Evolutionary conservation across 2,329 filamentous ascomycete genomes (phyloP), one percentile per base, ranked within the genome.

Genomic region (Thermothelomyces thermophilus): DNA sequence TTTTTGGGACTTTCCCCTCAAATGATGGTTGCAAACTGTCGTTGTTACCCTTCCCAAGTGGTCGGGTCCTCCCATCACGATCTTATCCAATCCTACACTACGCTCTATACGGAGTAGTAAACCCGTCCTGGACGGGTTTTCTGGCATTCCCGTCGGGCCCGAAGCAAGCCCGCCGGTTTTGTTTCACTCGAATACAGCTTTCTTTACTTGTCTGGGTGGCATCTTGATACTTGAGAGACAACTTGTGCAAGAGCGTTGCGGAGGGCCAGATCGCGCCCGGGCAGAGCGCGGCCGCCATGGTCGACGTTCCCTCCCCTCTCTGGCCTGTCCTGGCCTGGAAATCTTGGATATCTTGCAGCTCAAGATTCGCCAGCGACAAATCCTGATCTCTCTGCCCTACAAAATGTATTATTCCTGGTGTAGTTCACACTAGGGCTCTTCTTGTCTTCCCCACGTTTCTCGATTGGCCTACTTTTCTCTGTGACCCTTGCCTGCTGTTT

Each of bases 1-100:
- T 50, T 50, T 50, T 50, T 50, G n/a, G n/a, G n/a, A n/a, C n/a
- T 16, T n/a, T 40, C 22, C 34, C 20, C 26, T 35, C 28, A 40
- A 30, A 16, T 28, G n/a, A 35, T 35, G 41, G 41, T 9, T 19
- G 41, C n/a, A 3, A 19, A 13, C 20, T 19, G 28, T 48, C 35
- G 41, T 26, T 34, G 24, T n/a, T 17, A 5, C 14, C 11, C 30
- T 9, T 45, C 13, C 34, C 28, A 14, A 40, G 28, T 20, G 30
- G 41, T 13, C 20, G 22, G 46, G 16, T 14, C 22, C 17, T n/a
- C 36, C n/a, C 6, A 13, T 9, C 31, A 16, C 24, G 24, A 5
- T 9, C 24, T 5, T 5, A 26, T 26, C 24, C 9, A 5, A 9
- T 9, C 42, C 31, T 36, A 28, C 22, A 8, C 5, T 26, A 9